Base-by-base conservation (phyloP, 164 flowering plant genomes). In the Magnolia changhungtana region DNA sequence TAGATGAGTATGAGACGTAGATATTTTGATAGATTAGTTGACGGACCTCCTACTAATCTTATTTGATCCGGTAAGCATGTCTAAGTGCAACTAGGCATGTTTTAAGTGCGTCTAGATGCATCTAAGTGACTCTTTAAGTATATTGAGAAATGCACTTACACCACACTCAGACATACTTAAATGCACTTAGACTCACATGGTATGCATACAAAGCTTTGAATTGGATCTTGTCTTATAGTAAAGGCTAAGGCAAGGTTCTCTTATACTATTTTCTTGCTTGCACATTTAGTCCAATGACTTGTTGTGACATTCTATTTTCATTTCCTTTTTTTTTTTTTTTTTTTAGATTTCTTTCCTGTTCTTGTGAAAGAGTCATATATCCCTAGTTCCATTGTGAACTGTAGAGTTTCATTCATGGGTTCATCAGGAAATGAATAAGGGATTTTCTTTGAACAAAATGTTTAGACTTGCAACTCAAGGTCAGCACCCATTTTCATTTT, bases 351-450 rank as follows among this genome's bases (percentile, higher is more conserved):
- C 18, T 27, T 20, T 10, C 37, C 61, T 72, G 69, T 51, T 67
- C 67, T 37, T 27, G 13, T 73, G 72, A 67, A 70, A 27, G 68
- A 59, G 50, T 20, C 8, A 59, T 1, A 16, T 37, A 18, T 73
- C 31, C 58, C 63, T 58, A 37, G 14, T 61, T 52, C 71, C 18
- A 18, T 61, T 2, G 21, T 31, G 55, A 74, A 63, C 52, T 3
- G 24, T 18, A 58, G 7, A 27, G 19, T 10, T 31, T 7, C 24
- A 69, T 61, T n/a, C 16, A 83, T 83, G 85, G 81, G 81, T 74
- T 81, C 82, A 50, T 29, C 79, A 50, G 77, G 24, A 23, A 23
- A 23, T 23, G 24, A 23, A 23, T 23, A 23, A 23, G 24, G 24
- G 24, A 23, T 23, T 23, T 23, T 23, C 24, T 23, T 23, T 23